Conservation (phyloP, 306 rosid species). For the Vicia villosa region DNA sequence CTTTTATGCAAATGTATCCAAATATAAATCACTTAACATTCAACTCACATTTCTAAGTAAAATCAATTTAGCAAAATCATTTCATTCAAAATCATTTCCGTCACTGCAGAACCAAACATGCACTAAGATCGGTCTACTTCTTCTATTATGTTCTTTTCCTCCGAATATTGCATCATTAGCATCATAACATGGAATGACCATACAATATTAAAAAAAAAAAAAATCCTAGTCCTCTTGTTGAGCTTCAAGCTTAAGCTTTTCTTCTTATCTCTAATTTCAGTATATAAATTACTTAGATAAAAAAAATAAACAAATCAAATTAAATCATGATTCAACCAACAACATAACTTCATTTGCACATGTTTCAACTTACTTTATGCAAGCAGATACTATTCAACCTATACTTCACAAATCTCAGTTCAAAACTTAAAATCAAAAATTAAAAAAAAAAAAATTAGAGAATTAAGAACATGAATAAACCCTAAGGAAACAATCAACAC, state of each 20-base stretch:
- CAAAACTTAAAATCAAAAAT: background rate
- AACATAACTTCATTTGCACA: slow-evolving; percentile 13
- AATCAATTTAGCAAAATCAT: no score
- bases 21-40: no score
- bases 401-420: slow-evolving; percentile 28
- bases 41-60: no score
- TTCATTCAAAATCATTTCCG: no score
- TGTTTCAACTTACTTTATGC: slow-evolving; percentile 15
- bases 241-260: slow-evolving; percentile 26
- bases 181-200: no score
- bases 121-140: background rate
- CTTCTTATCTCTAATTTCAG: background rate
- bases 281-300: background rate
- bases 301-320: slow-evolving; percentile 21
- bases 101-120: no score
- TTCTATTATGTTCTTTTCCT: slow-evolving; percentile 30
- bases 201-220: no score
- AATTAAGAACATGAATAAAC: slow-evolving; percentile 36
- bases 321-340: slow-evolving; percentile 13
- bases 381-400: slow-evolving; percentile 19
- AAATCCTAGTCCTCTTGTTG: background rate
- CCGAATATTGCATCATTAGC: slow-evolving; percentile 28
- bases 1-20: no score
- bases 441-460: background rate
- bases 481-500: slow-evolving; percentile 35